Evolutionary conservation across 306 rosid species (phyloP), one percentile per base, ranked within the genome.

Genomic region (Cyamopsis tetragonoloba): DNA sequence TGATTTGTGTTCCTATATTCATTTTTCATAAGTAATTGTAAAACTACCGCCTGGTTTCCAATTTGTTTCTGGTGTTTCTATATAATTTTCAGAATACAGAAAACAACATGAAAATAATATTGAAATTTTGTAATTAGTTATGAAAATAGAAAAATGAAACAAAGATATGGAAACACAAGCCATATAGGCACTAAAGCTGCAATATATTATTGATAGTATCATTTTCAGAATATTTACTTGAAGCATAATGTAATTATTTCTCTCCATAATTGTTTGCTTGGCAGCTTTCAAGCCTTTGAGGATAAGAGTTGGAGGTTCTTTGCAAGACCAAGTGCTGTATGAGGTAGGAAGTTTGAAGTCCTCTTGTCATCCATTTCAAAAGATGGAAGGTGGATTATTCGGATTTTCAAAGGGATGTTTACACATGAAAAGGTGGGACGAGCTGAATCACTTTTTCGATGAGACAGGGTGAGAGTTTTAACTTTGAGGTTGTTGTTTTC

Each of bases 351-450:
- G 50, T 69, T 79, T 88, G 80, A 78, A 82, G 75, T 66, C 49
- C 61, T 86, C 92, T 47, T 93, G 99, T 76, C 95, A 71, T 75
- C 89, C 84, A 32, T 93, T 93, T 83, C 85, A 73, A 76, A 90
- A 85, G 87, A 58, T 67, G 79, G 77, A 79, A 13, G 75, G 70
- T 35, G 95, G 86, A 24, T 56, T 93, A 72, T 93, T 93, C 77
- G 97, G 97, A 80, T 93, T 80, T 79, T 90, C 99, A 53, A 83
- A 78, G 67, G 99, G 99, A 66, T 93, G 99, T 68, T 86, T 93
- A 53, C 88, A 54, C 41, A 84, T 90, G 96, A 84, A 79, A 38
- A 86, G 96, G 64, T 93, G 99, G 99, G 96, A 90, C 77, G 92
- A 85, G 81, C 88, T 93, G 59, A 93, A 90, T 78, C 88, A 77